These are phyloP conservation scores for Aspergillus sp. DNA, from an alignment of 2,329 filamentous ascomycete species.

Conservation along the genomic window DNA sequence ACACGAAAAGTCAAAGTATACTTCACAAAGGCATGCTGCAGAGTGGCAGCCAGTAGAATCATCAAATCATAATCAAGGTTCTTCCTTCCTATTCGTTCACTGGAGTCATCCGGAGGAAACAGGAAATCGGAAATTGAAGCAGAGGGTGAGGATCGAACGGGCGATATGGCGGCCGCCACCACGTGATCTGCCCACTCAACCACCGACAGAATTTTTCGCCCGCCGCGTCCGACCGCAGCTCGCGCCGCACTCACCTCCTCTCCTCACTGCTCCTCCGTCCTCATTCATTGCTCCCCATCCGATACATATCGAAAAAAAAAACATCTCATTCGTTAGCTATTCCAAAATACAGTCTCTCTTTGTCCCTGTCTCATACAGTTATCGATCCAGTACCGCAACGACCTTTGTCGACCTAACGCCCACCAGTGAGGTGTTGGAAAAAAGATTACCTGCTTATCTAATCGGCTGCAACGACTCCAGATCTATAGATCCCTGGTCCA, in stretches of 20 bases:
- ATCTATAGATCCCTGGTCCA: neutral
- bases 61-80: too few species aligned
- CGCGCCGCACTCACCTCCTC: neutral
- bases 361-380: neutral
- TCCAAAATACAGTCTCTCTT: neutral
- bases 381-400: neutral
- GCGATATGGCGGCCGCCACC: neutral
- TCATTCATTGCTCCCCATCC: neutral
- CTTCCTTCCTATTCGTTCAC: too few species aligned
- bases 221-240: neutral
- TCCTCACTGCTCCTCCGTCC: neutral
- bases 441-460: conserved; percentile 1
- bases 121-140: neutral
- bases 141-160: neutral
- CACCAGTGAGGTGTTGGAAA: neutral
- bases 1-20: too few species aligned
- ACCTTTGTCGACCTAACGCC: neutral
- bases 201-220: conserved; percentile 1
- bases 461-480: neutral
- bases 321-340: neutral
- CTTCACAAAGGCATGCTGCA: too few species aligned
- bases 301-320: neutral
- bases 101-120: neutral
- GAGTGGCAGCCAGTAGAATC: too few species aligned
- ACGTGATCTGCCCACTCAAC: conserved; percentile 4